Evolutionary conservation across 257 asterid species (phyloP).

Genomic region (Verbascum thapsus): DNA sequence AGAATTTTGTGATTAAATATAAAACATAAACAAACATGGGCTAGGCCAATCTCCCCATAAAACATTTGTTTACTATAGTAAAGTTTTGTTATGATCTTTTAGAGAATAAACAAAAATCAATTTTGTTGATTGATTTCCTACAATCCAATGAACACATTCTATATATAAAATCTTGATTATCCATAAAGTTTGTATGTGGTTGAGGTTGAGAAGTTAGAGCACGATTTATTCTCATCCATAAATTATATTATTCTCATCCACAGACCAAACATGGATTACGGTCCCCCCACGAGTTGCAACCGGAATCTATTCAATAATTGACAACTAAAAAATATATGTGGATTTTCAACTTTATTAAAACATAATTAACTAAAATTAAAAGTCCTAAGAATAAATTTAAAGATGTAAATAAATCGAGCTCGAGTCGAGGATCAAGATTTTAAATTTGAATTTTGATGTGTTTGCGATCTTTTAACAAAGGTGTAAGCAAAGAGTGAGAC

Average conservation of each 20-base stretch:
- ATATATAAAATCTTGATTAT: background rate
- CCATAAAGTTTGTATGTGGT: conserved; percentile 18
- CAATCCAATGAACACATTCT: background rate
- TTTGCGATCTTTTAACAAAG: too few relatives aligned
- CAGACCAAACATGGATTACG: conserved; percentile 25
- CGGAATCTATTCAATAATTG: too few relatives aligned
- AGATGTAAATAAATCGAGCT: too few relatives aligned
- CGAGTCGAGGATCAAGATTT: too few relatives aligned
- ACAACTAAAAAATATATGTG: too few relatives aligned
- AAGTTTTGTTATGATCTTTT: background rate
- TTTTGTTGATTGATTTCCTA: background rate
- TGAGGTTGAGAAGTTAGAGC: conserved; percentile 17
- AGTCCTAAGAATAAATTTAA: too few relatives aligned
- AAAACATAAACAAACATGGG: too few relatives aligned
- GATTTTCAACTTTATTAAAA: too few relatives aligned
- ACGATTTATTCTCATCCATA: conserved; percentile 1
- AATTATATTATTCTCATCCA: conserved; percentile 11
- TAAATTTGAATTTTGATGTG: too few relatives aligned
- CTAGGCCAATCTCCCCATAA: background rate
- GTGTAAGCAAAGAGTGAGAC: too few relatives aligned
- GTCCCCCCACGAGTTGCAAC: background rate
- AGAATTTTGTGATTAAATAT: too few relatives aligned
- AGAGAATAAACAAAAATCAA: background rate
- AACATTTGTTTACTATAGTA: background rate
- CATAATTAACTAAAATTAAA: too few relatives aligned